These are phyloP conservation scores for Ogataea nakhonphanomensis DNA, from an alignment of 805 yeast species.

Conservation along the genomic window DNA sequence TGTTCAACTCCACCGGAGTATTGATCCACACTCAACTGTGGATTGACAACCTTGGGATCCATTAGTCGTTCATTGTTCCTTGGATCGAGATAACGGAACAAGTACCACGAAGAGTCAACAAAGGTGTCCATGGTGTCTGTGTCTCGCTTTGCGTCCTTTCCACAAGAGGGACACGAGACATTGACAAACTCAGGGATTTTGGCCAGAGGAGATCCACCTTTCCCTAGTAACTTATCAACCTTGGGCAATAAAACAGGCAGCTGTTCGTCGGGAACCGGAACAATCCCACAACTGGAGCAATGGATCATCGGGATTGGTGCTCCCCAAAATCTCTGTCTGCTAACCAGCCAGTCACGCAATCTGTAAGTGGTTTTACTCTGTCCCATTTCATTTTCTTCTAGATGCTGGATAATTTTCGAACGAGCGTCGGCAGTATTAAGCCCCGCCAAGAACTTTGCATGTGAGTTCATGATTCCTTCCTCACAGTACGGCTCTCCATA, in stretches of 20 bases:
- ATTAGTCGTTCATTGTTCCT: slow-evolving; percentile 58
- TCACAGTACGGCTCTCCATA: slow-evolving; percentile 26
- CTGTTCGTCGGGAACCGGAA: slow-evolving; percentile 85
- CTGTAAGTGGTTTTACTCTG: slow-evolving; percentile 49
- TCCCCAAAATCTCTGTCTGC: slow-evolving; percentile 97
- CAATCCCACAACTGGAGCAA: slow-evolving; percentile 81
- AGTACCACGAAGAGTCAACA: slow-evolving; percentile 98
- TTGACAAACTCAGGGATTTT: slow-evolving; percentile 65
- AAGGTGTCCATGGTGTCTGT: slow-evolving; percentile 99
- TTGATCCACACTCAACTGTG: slow-evolving; percentile 76
- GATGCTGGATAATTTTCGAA: slow-evolving; percentile 32
- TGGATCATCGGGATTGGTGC: slow-evolving; percentile 96
- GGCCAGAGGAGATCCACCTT: slow-evolving; percentile 67
- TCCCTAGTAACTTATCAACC: slow-evolving; percentile 39
- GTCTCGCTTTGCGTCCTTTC: slow-evolving; percentile 70
- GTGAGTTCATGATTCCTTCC: slow-evolving; percentile 46
- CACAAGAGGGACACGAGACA: slow-evolving; percentile 80
- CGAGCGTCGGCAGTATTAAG: slow-evolving; percentile 50
- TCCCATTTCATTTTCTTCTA: slow-evolving; percentile 39
- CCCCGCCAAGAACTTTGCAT: slow-evolving; percentile 51
- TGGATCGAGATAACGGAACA: slow-evolving; percentile 78
- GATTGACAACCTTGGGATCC: slow-evolving; percentile 43
- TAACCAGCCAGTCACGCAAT: slow-evolving; percentile 90
- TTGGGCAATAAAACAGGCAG: slow-evolving; percentile 81
- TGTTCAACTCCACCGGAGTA: slow-evolving; percentile 97